A percentile compares a stretch with the other conserved stretches of the same genome.
phyloP scores from a whole-genome alignment of 1,284 basidiomycete species.

The Trichosporon asahii region DNA sequence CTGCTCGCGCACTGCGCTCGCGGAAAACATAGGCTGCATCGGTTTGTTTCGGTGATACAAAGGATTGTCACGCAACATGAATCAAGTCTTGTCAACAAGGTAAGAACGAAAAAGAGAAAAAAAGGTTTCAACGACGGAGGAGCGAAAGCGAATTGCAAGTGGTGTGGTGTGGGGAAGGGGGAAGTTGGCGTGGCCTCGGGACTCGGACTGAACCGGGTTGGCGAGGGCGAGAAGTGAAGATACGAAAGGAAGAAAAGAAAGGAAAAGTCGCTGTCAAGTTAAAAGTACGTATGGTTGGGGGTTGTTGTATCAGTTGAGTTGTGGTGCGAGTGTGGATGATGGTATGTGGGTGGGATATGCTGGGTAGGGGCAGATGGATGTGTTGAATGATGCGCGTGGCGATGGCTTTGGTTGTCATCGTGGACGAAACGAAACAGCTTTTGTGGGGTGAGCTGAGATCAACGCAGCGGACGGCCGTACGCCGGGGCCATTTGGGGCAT shows the following conservation, averaged over 20 bases:
- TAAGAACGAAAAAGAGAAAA: neutral
- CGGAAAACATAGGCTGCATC: neutral
- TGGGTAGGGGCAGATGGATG: neutral
- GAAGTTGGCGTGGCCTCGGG: neutral
- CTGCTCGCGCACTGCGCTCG: neutral
- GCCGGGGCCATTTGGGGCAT: slow-evolving; percentile 24
- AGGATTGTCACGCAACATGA: slow-evolving; percentile 4
- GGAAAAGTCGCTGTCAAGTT: neutral
- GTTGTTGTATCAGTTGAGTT: neutral
- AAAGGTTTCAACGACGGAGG: neutral
- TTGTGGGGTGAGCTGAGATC: neutral
- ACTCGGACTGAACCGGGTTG: neutral
- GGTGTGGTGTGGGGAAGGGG: neutral
- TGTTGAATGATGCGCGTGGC: slow-evolving; percentile 1
- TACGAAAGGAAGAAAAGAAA: neutral
- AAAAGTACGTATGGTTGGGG: neutral
- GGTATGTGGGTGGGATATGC: slow-evolving; percentile 1
- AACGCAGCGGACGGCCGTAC: slow-evolving; percentile 26
- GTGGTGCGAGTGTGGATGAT: neutral
- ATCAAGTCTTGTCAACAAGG: neutral
- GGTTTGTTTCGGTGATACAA: slow-evolving; percentile 3
- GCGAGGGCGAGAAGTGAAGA: neutral
- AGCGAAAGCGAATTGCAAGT: neutral
- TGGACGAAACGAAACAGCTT: neutral
- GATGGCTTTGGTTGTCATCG: neutral